Evolutionary conservation across 2,329 filamentous ascomycete species (phyloP), one percentile per base, ranked within the genome.

Genomic region (Clarireedia homoeocarpa): DNA sequence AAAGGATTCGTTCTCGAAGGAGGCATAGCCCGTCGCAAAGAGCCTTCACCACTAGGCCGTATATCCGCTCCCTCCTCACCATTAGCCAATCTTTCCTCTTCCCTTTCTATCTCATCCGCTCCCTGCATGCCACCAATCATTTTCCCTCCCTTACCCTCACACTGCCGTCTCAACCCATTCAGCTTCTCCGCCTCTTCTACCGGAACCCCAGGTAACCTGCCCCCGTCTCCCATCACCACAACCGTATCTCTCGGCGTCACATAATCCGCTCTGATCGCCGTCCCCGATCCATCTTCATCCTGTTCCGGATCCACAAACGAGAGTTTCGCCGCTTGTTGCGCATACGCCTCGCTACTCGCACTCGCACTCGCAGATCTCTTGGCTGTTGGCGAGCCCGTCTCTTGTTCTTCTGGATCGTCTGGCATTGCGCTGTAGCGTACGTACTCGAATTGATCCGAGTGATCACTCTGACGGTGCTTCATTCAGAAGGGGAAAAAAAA

Each of bases 1-100:
- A 95, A 74, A 3, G 89, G 87, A 62, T 91, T 85, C 2, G 88
- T 91, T 61, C 82, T 79, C 6, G 84, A 84, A 1, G 84, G 82
- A 0, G 86, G 84, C 72, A 77, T 78, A 14, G 76, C 67, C 57
- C 68, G 72, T 45, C 71, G 70, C 17, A 82, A 62, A 15, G 76
- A 75, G 12, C 71, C 74, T 24, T 75, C 76, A 36, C 75, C 73
- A 4, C 76, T 73, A 54, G 74, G 74, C 58, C 77, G 61, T 53
- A 24, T 53, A 46, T 36, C 4, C 4, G 6, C 23, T 26, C 15
- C 14, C 27, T 38, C 6, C 20, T 52, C 40, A 15, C 27, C 50
- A 10, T 15, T 44, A 5, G 24, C 38, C 63, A 55, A 23, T 15
- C 24, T 24, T 59, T 24, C 68, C 62, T 68, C 53, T 20, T 71